A percentile compares a stretch with the other conserved stretches of the same genome.
phyloP scores from a whole-genome alignment of 805 yeast species.

The Limtongia smithiae region DNA sequence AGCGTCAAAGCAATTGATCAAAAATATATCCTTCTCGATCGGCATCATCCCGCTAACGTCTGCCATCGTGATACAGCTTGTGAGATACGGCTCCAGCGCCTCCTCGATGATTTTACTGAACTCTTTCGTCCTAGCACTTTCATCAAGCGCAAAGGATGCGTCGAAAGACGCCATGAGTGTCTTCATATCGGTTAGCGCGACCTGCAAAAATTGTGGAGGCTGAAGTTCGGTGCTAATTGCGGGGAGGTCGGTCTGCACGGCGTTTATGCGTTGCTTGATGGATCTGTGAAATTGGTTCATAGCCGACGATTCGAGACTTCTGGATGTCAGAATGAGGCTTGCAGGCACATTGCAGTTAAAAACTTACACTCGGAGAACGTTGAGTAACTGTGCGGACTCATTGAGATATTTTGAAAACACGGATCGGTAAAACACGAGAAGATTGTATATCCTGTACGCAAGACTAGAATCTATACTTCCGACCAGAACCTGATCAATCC shows the following conservation, averaged over 20 bases:
- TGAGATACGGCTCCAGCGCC: constrained; percentile 37
- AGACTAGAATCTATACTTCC: constrained; percentile 57
- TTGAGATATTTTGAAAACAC: constrained; percentile 55
- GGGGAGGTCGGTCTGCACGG: constrained; percentile 38
- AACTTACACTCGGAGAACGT: constrained; percentile 29
- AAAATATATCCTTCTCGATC: constrained; percentile 36
- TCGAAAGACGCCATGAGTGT: constrained; percentile 52
- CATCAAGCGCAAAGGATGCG: constrained; percentile 32
- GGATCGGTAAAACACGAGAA: constrained; percentile 60
- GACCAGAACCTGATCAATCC: constrained; percentile 36
- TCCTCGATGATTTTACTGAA: constrained; percentile 33
- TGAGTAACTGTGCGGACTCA: constrained; percentile 32
- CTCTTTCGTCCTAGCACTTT: constrained; percentile 19
- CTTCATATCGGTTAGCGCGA: constrained; percentile 58
- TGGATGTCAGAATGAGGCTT: constrained; percentile 24
- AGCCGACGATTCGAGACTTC: constrained; percentile 35
- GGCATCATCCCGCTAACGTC: constrained; percentile 26
- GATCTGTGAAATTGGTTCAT: constrained; percentile 43
- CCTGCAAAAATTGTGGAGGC: constrained; percentile 80
- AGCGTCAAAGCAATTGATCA: constrained; percentile 39
- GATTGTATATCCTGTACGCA: constrained; percentile 56
- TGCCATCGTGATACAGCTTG: constrained; percentile 34
- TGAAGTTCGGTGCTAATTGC: constrained; percentile 52
- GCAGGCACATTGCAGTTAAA: neutral
- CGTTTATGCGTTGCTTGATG: constrained; percentile 40